These are phyloP conservation scores for Hondaea fermentalgiana DNA, from an alignment of 108 stramenopile genomes.

Conservation along the genomic window DNA sequence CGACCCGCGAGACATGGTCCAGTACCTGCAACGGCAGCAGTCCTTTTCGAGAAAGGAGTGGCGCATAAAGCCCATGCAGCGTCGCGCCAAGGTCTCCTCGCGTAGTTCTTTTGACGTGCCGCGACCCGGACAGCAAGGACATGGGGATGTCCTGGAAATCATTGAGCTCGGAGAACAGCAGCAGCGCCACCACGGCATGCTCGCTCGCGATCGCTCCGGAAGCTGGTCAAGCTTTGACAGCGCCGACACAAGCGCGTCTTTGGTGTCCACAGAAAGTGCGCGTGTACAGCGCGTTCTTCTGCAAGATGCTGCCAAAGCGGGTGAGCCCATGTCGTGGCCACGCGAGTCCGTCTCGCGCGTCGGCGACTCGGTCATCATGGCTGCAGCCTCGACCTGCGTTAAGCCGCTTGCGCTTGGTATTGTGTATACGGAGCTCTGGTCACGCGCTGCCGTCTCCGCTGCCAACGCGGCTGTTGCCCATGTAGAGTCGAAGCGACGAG, in stretches of 20 bases:
- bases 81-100: neutral
- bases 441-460: neutral
- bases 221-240: neutral
- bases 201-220: neutral
- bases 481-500: neutral
- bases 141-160: neutral
- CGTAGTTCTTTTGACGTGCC: neutral
- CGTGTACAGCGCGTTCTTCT: neutral
- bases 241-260: neutral
- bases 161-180: neutral
- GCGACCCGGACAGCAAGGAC: neutral
- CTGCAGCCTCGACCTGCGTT: neutral
- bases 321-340: neutral
- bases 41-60: neutral
- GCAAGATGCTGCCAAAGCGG: neutral
- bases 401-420: neutral
- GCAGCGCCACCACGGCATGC: no score
- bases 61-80: neutral
- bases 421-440: conserved; percentile 1
- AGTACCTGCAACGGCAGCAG: neutral
- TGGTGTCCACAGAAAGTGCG: neutral
- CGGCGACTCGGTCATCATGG: neutral
- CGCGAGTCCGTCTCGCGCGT: neutral
- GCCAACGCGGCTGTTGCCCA: neutral
- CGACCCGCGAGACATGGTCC: neutral